These are phyloP conservation scores for Sergeia podlipaevii DNA, from an alignment of 208 protist species.

Conservation along the genomic window DNA sequence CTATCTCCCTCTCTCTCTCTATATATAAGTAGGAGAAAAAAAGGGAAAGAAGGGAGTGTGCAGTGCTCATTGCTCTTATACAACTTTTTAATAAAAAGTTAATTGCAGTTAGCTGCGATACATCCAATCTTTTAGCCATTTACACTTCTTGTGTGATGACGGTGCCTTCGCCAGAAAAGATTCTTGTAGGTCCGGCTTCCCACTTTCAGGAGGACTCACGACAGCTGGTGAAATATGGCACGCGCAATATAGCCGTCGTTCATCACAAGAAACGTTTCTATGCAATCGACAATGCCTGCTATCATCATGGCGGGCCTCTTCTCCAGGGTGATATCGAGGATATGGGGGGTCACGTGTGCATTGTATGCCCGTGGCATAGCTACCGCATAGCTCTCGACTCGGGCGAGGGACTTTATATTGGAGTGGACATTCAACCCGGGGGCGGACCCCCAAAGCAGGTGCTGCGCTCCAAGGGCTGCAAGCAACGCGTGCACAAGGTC, in stretches of 20 bases:
- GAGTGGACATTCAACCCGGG: conserved; percentile 38
- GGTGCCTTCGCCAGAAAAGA: conserved; percentile 1
- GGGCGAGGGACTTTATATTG: conserved; percentile 85
- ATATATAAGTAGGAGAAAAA: no score
- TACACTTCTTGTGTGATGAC: background rate
- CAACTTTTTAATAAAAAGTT: no score
- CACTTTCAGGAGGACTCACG: conserved; percentile 42
- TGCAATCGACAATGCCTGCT: conserved; percentile 91
- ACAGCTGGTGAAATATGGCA: conserved; percentile 72
- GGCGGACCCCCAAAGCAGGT: conserved; percentile 26
- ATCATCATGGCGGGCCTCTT: conserved; percentile 89
- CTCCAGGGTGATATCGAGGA: conserved; percentile 90
- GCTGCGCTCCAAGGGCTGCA: conserved; percentile 78
- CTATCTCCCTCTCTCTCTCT: no score
- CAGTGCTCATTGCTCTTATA: no score
- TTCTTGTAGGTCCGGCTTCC: conserved; percentile 22
- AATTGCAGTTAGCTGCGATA: no score
- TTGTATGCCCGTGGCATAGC: conserved; percentile 90
- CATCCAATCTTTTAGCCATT: no score
- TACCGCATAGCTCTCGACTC: conserved; percentile 89
- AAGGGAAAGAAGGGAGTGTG: no score
- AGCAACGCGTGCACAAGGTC: conserved; percentile 77
- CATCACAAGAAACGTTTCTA: conserved; percentile 58
- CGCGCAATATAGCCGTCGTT: conserved; percentile 83
- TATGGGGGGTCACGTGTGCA: conserved; percentile 81